Evolutionary conservation across 2,329 filamentous ascomycete genomes (phyloP).

Genomic region (Neospermospora avenae): DNA sequence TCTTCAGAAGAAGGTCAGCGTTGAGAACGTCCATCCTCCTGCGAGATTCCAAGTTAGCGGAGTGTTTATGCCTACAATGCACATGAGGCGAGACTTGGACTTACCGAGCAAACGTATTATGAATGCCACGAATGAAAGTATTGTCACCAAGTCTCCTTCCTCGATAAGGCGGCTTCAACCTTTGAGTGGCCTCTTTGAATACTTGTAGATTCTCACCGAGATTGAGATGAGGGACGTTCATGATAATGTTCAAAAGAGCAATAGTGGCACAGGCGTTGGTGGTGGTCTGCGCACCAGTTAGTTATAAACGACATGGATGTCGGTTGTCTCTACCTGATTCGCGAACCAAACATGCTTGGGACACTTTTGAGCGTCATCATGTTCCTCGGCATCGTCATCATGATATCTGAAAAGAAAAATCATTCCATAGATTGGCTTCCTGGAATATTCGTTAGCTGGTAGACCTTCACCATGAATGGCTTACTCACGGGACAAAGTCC

Average conservation of each 20-base stretch:
- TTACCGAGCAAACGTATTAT: slow-evolving; percentile 82
- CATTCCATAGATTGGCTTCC: slow-evolving; percentile 75
- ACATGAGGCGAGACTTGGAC: slow-evolving; percentile 18
- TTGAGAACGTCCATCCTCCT: slow-evolving; percentile 74
- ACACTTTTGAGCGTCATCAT: slow-evolving; percentile 52
- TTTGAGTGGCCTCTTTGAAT: slow-evolving; percentile 71
- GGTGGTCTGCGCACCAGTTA: slow-evolving; percentile 53
- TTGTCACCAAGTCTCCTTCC: slow-evolving; percentile 74
- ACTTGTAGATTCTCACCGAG: slow-evolving; percentile 66
- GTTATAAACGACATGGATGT: neutral
- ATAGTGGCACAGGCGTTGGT: slow-evolving; percentile 89
- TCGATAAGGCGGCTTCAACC: slow-evolving; percentile 67
- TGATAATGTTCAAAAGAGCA: slow-evolving; percentile 87
- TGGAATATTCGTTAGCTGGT: slow-evolving; percentile 38
- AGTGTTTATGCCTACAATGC: slow-evolving; percentile 1
- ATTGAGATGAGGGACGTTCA: slow-evolving; percentile 68
- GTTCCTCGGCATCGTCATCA: slow-evolving; percentile 42
- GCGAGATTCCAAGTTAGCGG: neutral
- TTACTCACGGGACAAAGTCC: slow-evolving; percentile 56
- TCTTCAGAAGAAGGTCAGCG: slow-evolving; percentile 62
- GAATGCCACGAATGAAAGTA: slow-evolving; percentile 71
- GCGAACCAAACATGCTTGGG: slow-evolving; percentile 83
- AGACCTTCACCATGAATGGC: neutral
- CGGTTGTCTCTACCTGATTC: slow-evolving; percentile 64
- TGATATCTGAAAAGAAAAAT: slow-evolving; percentile 82